These are phyloP conservation scores for Diplocarpon rosae DNA, from an alignment of 2,329 filamentous ascomycete genomes.

Conservation along the genomic window DNA sequence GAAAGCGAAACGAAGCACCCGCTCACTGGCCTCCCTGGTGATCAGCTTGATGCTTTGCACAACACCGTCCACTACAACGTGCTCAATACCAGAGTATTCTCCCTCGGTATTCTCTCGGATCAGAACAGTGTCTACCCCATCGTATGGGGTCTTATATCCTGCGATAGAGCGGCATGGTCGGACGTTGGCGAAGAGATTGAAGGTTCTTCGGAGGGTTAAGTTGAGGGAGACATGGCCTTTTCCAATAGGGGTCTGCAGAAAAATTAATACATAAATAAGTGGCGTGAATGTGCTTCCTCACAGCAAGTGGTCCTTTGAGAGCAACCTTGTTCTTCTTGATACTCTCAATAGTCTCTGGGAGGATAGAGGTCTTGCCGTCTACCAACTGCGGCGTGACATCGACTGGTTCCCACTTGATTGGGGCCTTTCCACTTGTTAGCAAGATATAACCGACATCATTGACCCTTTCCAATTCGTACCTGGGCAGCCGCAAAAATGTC, in stretches of 20 bases:
- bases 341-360: constrained; percentile 83
- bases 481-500: constrained; percentile 95
- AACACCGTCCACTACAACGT: constrained; percentile 93
- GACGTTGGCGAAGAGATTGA: constrained; percentile 99
- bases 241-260: constrained; percentile 71
- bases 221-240: constrained; percentile 99
- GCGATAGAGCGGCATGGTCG: constrained; percentile 94
- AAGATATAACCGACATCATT: constrained; percentile 6
- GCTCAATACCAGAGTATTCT: constrained; percentile 98
- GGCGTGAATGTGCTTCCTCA: constrained; percentile 36
- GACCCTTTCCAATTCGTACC: constrained; percentile 39
- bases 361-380: constrained; percentile 92
- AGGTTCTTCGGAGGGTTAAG: constrained; percentile 94
- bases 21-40: constrained; percentile 86
- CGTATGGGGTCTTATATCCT: constrained; percentile 97
- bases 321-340: constrained; percentile 94
- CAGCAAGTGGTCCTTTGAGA: constrained; percentile 92
- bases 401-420: constrained; percentile 93
- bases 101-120: constrained; percentile 99
- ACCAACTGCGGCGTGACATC: constrained; percentile 91
- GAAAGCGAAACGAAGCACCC: constrained; percentile 94
- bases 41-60: constrained; percentile 99
- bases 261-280: constrained; percentile 12
- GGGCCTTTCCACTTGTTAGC: constrained; percentile 45
- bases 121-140: constrained; percentile 90